Evolutionary conservation across 73 alveolate genomes (phyloP).

Genomic region (Tetrahymena borealis): DNA sequence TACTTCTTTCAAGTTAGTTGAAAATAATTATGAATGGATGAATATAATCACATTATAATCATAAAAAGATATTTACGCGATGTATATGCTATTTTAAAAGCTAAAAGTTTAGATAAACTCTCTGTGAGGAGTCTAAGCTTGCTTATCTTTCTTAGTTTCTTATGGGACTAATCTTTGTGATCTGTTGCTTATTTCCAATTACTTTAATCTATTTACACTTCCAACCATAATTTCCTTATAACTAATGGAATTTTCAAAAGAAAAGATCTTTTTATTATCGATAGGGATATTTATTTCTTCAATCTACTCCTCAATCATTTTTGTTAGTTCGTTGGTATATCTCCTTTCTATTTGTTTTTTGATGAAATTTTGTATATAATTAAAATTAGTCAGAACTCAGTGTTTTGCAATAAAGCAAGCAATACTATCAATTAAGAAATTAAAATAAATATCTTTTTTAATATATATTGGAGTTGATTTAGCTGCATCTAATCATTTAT

Average conservation of each 20-base stretch:
- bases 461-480: too few species aligned
- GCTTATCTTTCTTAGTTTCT: not conserved
- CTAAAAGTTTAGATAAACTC: not conserved
- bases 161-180: not conserved
- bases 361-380: too few species aligned
- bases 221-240: not conserved
- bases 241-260: not conserved
- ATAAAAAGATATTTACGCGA: too few species aligned
- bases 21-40: not conserved
- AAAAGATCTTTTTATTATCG: not conserved
- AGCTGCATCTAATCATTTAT: too few species aligned
- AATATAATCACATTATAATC: too few species aligned
- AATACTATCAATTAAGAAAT: too few species aligned
- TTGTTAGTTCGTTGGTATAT: not conserved
- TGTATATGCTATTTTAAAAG: not conserved
- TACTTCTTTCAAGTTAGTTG: not conserved
- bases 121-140: not conserved
- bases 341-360: too few species aligned
- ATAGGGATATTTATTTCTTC: not conserved
- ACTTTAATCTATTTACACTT: not conserved
- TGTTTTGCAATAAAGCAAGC: too few species aligned
- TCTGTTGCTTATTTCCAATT: not conserved
- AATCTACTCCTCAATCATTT: not conserved
- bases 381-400: too few species aligned
- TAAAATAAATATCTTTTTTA: too few species aligned